Evolutionary conservation across 345 rosid species (phyloP).

Genomic region (Corchorus capsularis): DNA sequence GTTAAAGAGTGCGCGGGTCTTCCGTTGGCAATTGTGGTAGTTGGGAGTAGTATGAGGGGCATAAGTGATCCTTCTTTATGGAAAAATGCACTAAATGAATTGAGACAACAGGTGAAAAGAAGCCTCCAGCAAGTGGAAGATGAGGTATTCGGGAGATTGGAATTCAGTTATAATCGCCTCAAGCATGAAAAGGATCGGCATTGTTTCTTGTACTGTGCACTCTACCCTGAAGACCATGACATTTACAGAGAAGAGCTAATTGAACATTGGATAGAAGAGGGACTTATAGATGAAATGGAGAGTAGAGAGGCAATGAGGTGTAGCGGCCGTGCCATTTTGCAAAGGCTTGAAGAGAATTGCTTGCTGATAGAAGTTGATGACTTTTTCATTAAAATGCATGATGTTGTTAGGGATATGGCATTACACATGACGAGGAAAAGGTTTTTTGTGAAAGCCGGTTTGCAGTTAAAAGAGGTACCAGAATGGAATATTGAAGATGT

Average conservation of each 20-base stretch:
- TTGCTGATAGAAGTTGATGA: neutral
- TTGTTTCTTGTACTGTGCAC: constrained; percentile 28
- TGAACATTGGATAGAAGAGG: constrained; percentile 25
- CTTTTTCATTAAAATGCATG: constrained; percentile 24
- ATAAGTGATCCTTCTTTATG: neutral
- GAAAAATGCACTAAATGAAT: neutral
- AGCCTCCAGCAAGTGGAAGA: neutral
- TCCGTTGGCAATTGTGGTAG: constrained; percentile 13
- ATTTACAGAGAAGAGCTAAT: constrained; percentile 2
- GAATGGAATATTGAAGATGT: constrained; percentile 15
- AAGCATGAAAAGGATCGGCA: neutral
- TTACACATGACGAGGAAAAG: constrained; percentile 1
- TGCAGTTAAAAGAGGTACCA: constrained; percentile 15
- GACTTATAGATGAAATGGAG: constrained; percentile 6
- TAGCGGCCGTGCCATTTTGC: constrained; percentile 18
- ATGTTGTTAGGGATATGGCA: constrained; percentile 30
- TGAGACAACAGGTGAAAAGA: neutral
- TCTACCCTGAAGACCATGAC: constrained; percentile 24
- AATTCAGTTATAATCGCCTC: constrained; percentile 23
- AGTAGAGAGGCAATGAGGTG: constrained; percentile 8
- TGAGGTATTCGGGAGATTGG: neutral
- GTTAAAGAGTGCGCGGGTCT: constrained; percentile 10
- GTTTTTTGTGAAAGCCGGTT: constrained; percentile 24
- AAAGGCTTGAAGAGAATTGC: constrained; percentile 21
- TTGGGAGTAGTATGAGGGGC: constrained; percentile 1